These are phyloP conservation scores for Erodium texanum DNA, from an alignment of 441 rosid genomes.

Conservation along the genomic window DNA sequence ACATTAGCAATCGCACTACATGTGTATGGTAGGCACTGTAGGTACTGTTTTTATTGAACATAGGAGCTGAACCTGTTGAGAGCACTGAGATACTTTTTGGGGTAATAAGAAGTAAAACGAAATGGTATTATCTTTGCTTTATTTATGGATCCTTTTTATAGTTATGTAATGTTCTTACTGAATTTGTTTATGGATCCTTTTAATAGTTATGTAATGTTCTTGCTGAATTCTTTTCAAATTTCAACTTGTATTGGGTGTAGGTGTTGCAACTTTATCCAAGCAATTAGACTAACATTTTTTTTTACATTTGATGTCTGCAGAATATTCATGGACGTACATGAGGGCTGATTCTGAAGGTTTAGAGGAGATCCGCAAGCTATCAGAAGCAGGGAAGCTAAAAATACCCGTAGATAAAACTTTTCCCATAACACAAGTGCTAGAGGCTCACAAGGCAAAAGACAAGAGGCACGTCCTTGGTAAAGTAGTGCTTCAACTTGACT, in stretches of 20 bases:
- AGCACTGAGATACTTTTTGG: background rate
- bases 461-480: constrained; percentile 57
- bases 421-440: constrained; percentile 61
- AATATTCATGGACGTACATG: constrained; percentile 82
- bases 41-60: background rate
- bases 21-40: background rate
- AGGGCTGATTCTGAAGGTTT: constrained; percentile 89
- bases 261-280: background rate
- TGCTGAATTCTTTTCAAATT: too few relatives aligned
- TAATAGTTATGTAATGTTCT: too few relatives aligned
- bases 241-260: too few relatives aligned
- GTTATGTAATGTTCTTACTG: background rate
- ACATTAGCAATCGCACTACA: background rate
- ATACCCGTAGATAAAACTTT: constrained; percentile 76
- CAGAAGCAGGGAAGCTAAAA: constrained; percentile 64
- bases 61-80: background rate
- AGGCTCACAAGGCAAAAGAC: constrained; percentile 85
- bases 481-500: constrained; percentile 70
- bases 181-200: too few relatives aligned
- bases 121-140: background rate
- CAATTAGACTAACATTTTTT: background rate
- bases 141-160: background rate
- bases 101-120: background rate
- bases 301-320: constrained; percentile 31
- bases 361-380: constrained; percentile 55